Conservation (phyloP, 352 stramenopile genomes). For the Pythium aquatile region DNA sequence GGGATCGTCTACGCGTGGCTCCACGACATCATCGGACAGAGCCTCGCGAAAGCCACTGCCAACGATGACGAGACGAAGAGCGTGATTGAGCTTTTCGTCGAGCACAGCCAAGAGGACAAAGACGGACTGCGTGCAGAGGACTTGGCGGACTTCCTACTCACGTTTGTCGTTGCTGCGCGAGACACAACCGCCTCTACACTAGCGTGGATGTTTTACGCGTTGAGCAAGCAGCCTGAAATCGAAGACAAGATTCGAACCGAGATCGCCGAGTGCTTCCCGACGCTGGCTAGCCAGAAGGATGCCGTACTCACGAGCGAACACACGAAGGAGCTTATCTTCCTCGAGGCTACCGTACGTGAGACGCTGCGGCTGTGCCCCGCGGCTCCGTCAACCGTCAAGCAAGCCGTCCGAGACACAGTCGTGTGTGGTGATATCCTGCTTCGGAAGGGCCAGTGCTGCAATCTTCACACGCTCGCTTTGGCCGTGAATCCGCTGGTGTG, state of each 20-base stretch:
- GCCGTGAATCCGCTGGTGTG: conserved; percentile 34
- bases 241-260: conserved; percentile 46
- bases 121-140: conserved; percentile 42
- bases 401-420: conserved; percentile 49
- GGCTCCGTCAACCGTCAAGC: conserved; percentile 55
- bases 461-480: conserved; percentile 35
- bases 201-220: conserved; percentile 67
- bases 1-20: conserved; percentile 42
- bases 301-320: conserved; percentile 41
- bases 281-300: conserved; percentile 26
- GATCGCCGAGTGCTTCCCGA: conserved; percentile 25
- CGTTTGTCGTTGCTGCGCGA: conserved; percentile 61
- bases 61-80: conserved; percentile 24
- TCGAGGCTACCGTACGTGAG: conserved; percentile 60
- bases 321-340: conserved; percentile 50
- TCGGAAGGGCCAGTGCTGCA: conserved; percentile 23
- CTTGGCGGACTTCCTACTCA: conserved; percentile 66
- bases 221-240: conserved; percentile 61
- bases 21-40: conserved; percentile 22
- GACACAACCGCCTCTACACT: conserved; percentile 76
- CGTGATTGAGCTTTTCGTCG: conserved; percentile 23
- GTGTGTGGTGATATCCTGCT: conserved; percentile 34
- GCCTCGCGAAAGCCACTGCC: conserved; percentile 16
- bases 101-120: conserved; percentile 16
- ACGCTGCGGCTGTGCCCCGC: conserved; percentile 66